Percentiles rank a stretch among this genome's conserved stretches.
phyloP scores from a whole-genome alignment of 1,284 basidiomycete genomes.

The Thelephora terrestris region DNA sequence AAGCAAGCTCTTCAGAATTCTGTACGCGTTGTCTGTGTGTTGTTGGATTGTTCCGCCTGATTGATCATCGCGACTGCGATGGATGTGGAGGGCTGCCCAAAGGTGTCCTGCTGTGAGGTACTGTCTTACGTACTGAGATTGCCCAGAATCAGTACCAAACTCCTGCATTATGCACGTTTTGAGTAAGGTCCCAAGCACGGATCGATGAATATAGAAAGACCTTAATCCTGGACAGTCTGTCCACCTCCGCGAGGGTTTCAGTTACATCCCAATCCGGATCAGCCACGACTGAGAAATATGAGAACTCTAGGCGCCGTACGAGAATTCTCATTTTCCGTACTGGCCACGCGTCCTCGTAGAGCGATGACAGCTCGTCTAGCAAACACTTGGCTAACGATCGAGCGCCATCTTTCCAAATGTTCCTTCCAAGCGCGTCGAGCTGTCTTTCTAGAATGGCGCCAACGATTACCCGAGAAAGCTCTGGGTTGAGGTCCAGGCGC shows the following conservation, averaged over 20 bases:
- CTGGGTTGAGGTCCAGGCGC: not conserved
- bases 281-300: constrained; percentile 29
- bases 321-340: constrained; percentile 44
- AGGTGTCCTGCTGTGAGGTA: constrained; percentile 42
- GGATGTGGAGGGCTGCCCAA: constrained; percentile 58
- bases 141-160: constrained; percentile 28
- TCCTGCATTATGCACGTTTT: constrained; percentile 19
- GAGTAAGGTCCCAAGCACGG: not conserved
- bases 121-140: constrained; percentile 32
- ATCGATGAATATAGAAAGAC: not conserved
- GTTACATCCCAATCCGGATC: constrained; percentile 7
- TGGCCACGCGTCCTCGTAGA: constrained; percentile 41
- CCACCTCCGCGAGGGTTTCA: constrained; percentile 30
- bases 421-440: constrained; percentile 38
- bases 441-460: constrained; percentile 57
- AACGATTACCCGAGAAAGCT: constrained; percentile 17
- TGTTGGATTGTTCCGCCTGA: constrained; percentile 32
- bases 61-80: constrained; percentile 33
- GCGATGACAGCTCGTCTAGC: constrained; percentile 35
- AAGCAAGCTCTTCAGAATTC: constrained; percentile 32
- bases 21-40: constrained; percentile 42
- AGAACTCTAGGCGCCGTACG: constrained; percentile 39
- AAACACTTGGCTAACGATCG: constrained; percentile 29
- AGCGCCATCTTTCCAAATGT: constrained; percentile 46
- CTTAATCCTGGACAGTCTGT: constrained; percentile 33